A percentile compares a stretch with the other conserved stretches of the same genome.
Evolutionary conservation across 2,329 filamentous ascomycete species (phyloP).

Genomic region (Hypoxylon sp.): DNA sequence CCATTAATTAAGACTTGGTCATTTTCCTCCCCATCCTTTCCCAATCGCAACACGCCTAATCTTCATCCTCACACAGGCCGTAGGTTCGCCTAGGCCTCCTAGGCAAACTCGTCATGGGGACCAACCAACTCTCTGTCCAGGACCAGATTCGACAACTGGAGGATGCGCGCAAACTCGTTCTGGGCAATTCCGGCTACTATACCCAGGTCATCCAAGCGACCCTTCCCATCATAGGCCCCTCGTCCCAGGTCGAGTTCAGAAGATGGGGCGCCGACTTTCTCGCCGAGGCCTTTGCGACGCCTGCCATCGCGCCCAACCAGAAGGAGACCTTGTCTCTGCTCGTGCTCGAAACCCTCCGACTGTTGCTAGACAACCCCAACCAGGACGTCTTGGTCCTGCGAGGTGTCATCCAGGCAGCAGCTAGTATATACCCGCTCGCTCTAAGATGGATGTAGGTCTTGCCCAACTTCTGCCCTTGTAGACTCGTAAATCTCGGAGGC

Average conservation of each 20-base stretch:
- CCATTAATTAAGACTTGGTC: neutral
- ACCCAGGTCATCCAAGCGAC: conserved; percentile 91
- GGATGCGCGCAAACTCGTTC: conserved; percentile 86
- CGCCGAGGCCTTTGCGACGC: conserved; percentile 93
- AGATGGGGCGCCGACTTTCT: conserved; percentile 97
- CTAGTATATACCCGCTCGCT: conserved; percentile 91
- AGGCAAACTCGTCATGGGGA: conserved; percentile 56
- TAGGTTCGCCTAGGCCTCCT: conserved; percentile 19
- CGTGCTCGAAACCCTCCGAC: conserved; percentile 79
- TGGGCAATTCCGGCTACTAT: conserved; percentile 88
- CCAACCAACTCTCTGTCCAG: conserved; percentile 63
- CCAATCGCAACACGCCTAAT: neutral
- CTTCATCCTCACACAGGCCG: neutral
- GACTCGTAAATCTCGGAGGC: conserved; percentile 41
- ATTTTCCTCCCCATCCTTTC: neutral
- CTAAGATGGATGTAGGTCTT: conserved; percentile 91
- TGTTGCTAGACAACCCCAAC: conserved; percentile 72
- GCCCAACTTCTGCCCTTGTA: conserved; percentile 40
- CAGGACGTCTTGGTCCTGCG: conserved; percentile 84
- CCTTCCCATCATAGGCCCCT: conserved; percentile 84
- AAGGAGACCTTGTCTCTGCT: conserved; percentile 82
- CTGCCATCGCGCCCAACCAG: conserved; percentile 76
- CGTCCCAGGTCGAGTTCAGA: conserved; percentile 79
- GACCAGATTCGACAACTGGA: conserved; percentile 89
- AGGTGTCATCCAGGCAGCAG: conserved; percentile 84